Conservation (phyloP, 2,329 filamentous ascomycete genomes). For the Septoria petroselini region DNA sequence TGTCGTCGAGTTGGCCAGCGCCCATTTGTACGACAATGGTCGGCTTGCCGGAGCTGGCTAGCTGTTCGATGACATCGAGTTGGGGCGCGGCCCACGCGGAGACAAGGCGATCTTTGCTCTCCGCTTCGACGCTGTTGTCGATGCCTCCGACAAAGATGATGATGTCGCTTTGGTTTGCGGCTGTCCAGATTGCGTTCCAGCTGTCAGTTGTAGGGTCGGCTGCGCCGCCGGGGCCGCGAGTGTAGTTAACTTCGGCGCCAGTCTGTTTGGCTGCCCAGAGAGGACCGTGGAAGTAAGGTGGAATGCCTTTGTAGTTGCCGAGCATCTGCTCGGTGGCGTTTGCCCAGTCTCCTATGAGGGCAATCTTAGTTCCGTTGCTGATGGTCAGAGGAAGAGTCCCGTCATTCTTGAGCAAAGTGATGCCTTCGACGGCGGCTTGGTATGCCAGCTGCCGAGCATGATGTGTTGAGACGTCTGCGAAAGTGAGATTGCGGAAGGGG, state of each 20-base stretch:
- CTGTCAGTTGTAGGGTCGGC: conserved; percentile 37
- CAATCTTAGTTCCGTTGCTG: conserved; percentile 44
- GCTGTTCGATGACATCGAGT: conserved; percentile 50
- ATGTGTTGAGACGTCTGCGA: conserved; percentile 55
- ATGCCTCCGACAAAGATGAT: conserved; percentile 57
- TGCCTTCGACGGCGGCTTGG: conserved; percentile 50
- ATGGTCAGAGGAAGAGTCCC: conserved; percentile 46
- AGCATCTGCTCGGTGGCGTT: conserved; percentile 57
- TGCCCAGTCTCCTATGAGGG: conserved; percentile 58
- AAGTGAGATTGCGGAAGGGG: conserved; percentile 54
- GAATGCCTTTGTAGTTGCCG: conserved; percentile 57
- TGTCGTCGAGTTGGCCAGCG: conserved; percentile 52
- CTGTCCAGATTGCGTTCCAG: conserved; percentile 33
- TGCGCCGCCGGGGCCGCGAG: conserved; percentile 38
- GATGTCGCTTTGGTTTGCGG: conserved; percentile 48
- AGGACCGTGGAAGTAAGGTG: conserved; percentile 56
- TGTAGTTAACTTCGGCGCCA: conserved; percentile 48
- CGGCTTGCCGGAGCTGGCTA: conserved; percentile 50
- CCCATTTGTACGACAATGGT: conserved; percentile 54
- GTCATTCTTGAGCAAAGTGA: conserved; percentile 54
- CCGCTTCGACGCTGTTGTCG: conserved; percentile 52
- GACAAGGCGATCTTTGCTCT: conserved; percentile 51
- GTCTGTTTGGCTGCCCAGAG: conserved; percentile 51
- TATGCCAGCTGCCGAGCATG: conserved; percentile 56
- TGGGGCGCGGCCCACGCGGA: conserved; percentile 55